These are phyloP conservation scores for Malassezia sp. DNA, from an alignment of 1,284 basidiomycete genomes.

Conservation along the genomic window DNA sequence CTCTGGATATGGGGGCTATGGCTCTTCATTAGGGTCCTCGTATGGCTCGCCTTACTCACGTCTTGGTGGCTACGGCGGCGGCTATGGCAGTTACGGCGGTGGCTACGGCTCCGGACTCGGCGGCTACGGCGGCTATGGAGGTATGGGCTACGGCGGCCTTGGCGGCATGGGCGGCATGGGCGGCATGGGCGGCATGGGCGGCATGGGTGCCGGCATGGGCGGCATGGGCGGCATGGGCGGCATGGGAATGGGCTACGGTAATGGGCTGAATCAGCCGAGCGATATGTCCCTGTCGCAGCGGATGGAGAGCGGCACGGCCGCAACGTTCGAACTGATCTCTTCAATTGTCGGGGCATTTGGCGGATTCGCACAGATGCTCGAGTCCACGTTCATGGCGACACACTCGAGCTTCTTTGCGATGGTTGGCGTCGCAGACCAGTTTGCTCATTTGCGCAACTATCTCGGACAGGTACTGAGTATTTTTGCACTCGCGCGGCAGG, in stretches of 20 bases:
- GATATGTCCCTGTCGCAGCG: conserved; percentile 63
- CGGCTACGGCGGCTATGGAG: conserved; percentile 34
- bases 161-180: conserved; percentile 41
- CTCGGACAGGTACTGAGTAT: conserved; percentile 79
- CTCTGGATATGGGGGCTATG: conserved; percentile 33
- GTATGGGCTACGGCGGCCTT: conserved; percentile 29
- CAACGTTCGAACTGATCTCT: conserved; percentile 84
- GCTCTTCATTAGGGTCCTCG: conserved; percentile 20
- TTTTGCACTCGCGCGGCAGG: conserved; percentile 75
- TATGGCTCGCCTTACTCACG: conserved; percentile 42
- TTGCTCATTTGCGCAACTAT: conserved; percentile 77
- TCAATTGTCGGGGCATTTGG: conserved; percentile 91
- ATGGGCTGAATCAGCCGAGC: conserved; percentile 32
- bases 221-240: conserved; percentile 26
- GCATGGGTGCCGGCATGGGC: conserved; percentile 23
- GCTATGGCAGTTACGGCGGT: neutral
- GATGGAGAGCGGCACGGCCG: conserved; percentile 75
- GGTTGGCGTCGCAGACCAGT: conserved; percentile 93
- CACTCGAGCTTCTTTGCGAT: conserved; percentile 97
- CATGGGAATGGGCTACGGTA: conserved; percentile 28
- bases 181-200: conserved; percentile 25
- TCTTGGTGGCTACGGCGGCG: conserved; percentile 24
- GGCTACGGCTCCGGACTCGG: conserved; percentile 24
- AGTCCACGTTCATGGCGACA: conserved; percentile 95
- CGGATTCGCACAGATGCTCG: conserved; percentile 93